Percentiles rank a stretch among this genome's conserved stretches.
These are phyloP conservation scores for Coffea humblotiana DNA, from an alignment of 305 asterid species.

Conservation along the genomic window DNA sequence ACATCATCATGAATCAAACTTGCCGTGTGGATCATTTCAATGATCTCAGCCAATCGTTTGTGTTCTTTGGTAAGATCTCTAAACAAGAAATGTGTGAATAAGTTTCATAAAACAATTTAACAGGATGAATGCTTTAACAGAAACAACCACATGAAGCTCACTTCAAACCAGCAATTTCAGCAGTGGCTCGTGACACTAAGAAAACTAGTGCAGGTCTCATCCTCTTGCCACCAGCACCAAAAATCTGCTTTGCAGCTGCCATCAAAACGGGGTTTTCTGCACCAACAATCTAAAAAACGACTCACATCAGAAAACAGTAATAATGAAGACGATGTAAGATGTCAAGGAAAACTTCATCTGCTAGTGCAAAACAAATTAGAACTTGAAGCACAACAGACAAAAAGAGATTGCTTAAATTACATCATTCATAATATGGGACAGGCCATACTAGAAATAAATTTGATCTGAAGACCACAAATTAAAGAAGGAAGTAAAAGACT, in stretches of 20 bases:
- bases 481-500: not conserved
- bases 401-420: not conserved
- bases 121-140: not conserved
- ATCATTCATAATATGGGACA: not conserved
- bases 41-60: slow-evolving; percentile 93
- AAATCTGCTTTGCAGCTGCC: slow-evolving; percentile 98
- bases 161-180: slow-evolving; percentile 70
- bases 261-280: slow-evolving; percentile 92
- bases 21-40: slow-evolving; percentile 98
- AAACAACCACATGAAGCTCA: slow-evolving; percentile 37
- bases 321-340: not conserved
- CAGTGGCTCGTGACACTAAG: slow-evolving; percentile 88
- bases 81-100: slow-evolving; percentile 19
- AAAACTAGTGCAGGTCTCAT: slow-evolving; percentile 96
- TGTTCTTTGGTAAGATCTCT: slow-evolving; percentile 91
- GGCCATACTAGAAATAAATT: not conserved
- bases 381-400: not conserved
- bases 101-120: slow-evolving; percentile 13
- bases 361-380: not conserved
- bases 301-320: slow-evolving; percentile 30
- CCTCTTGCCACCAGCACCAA: slow-evolving; percentile 97
- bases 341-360: not conserved
- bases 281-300: slow-evolving; percentile 73
- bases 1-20: slow-evolving; percentile 96
- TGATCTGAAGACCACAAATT: not conserved